Evolutionary conservation across 805 yeast genomes (phyloP), one percentile per base, ranked within the genome.

Genomic region (Saccharomycopsis sp.): DNA sequence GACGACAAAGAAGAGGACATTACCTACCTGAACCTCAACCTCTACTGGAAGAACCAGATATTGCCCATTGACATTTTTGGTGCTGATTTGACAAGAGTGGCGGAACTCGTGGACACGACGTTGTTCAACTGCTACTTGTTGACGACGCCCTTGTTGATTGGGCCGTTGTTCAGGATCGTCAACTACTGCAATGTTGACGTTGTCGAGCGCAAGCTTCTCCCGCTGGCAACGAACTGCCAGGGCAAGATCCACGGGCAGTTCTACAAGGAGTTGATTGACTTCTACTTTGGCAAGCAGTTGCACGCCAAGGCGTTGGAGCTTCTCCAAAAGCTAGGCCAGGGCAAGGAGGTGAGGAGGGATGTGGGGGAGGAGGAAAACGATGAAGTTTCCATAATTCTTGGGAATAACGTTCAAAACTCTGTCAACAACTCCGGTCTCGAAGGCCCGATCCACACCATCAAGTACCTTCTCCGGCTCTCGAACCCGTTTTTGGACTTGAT

Each of bases 151-250:
- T 70, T 80, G 47, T 65, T 89, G 55, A 70, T 89, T 10, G 95
- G 89, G 0, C 92, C 97, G 0, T 70, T 89, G 16, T 65, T 89
- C 4, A 66, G 97, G 36, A 68, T 86, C 2, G 71, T 74, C 20
- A 92, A 88, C 56, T 64, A 67, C 50, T 86, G 96, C 61, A 78
- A 80, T 51, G 68, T 79, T 4, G 62, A 65, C 1, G 65, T 73
- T 2, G 94, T 85, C 1, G 72, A 73, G 36, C 57, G 60, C 8
- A 68, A 72, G 38, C 67, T 86, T 21, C 56, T 67, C 8, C 12
- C 7, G 6, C 7, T n/a, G 8, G 21, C 8, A 5, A n/a, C n/a
- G n/a, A 25, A 25, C 9, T 9, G 27, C 27, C 13, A 25, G n/a
- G 27, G 27, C 12, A 9, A 9, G 9, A 21, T 36, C 16, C 13